Conservation (phyloP, 73 alveolate species). For the Paramecium sonneborni region DNA sequence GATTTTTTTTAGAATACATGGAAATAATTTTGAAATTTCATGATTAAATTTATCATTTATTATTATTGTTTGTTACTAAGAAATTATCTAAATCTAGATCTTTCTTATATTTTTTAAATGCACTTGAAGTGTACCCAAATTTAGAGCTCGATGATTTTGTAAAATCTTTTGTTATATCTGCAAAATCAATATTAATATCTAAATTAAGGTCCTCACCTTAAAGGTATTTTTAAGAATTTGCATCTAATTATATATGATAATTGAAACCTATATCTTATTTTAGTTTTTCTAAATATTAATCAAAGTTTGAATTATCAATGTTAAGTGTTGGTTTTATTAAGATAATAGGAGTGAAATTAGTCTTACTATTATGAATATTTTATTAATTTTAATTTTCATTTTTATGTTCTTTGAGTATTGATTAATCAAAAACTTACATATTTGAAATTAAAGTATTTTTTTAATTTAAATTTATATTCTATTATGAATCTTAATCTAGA, state of each 20-base stretch:
- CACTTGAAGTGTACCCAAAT: slow-evolving; percentile 12
- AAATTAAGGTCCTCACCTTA: not conserved
- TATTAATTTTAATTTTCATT: not conserved
- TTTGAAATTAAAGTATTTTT: not conserved
- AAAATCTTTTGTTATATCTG: not conserved
- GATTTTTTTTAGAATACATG: not conserved
- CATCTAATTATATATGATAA: not conserved
- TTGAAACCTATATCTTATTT: not conserved
- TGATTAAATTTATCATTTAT: not conserved
- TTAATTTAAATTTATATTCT: not conserved
- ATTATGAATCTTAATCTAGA: not conserved
- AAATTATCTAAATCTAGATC: not conserved
- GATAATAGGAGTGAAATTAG: not conserved
- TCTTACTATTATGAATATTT: not conserved
- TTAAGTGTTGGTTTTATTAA: not conserved
- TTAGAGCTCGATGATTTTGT: not conserved
- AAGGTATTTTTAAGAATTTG: slow-evolving; percentile 7
- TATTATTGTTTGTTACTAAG: not conserved
- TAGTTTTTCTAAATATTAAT: not conserved
- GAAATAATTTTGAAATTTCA: not conserved
- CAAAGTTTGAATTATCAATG: not conserved
- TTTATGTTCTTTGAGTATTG: not conserved
- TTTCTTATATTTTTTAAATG: not conserved
- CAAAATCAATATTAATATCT: slow-evolving; percentile 2
- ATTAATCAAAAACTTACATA: not conserved